Conservation (phyloP, 257 asterid species). For the Voacanga thouarsii region DNA sequence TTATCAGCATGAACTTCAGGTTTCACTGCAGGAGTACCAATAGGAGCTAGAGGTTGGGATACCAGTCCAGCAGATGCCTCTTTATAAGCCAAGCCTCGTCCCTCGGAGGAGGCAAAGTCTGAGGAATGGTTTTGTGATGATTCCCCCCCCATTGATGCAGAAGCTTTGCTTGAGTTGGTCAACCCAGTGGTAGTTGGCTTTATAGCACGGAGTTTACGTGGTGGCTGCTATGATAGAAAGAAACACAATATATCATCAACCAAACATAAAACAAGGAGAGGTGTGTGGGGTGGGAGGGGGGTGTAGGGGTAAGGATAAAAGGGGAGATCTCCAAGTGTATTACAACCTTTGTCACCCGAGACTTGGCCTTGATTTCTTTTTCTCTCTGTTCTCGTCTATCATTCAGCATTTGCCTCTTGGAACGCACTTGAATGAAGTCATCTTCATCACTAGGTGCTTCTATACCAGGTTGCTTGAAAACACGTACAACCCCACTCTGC, state of each 20-base stretch:
- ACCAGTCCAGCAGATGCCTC: slow-evolving; percentile 38
- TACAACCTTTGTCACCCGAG: slow-evolving; percentile 58
- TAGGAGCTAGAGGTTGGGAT: slow-evolving; percentile 60
- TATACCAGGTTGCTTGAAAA: slow-evolving; percentile 87
- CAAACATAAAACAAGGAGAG: slow-evolving; percentile 9
- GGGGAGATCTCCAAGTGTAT: slow-evolving; percentile 13
- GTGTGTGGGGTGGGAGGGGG: background rate
- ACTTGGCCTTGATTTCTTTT: slow-evolving; percentile 77
- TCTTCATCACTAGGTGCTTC: slow-evolving; percentile 95
- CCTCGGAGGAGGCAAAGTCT: slow-evolving; percentile 44
- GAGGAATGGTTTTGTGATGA: slow-evolving; percentile 32
- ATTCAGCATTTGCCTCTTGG: slow-evolving; percentile 92
- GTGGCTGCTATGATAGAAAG: slow-evolving; percentile 41
- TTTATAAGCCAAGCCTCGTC: slow-evolving; percentile 35
- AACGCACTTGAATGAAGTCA: slow-evolving; percentile 95
- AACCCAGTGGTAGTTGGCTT: slow-evolving; percentile 44
- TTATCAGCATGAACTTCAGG: slow-evolving; percentile 43
- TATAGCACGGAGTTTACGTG: slow-evolving; percentile 45
- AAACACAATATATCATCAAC: slow-evolving; percentile 8
- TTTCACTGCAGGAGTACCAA: slow-evolving; percentile 63
- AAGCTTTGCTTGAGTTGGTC: slow-evolving; percentile 41
- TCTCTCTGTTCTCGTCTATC: slow-evolving; percentile 94
- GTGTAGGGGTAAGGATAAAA: background rate
- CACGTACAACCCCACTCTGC: slow-evolving; percentile 94
- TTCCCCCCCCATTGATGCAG: slow-evolving; percentile 38